Evolutionary conservation across 495 filamentous ascomycete species (phyloP).

Genomic region (Penicillium turbatum): DNA sequence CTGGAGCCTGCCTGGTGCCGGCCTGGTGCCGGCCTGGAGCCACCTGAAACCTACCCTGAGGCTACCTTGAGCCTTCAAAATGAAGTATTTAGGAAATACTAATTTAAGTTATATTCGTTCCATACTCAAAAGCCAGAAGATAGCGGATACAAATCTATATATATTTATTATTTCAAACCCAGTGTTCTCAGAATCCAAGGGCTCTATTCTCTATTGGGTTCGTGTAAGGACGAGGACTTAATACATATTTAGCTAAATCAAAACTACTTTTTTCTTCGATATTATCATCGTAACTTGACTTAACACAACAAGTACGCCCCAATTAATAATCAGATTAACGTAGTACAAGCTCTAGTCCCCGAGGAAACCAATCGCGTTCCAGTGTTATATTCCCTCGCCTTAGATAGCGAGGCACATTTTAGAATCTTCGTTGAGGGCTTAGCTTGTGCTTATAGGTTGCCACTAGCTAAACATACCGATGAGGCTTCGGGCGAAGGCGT

Average conservation of each 20-base stretch:
- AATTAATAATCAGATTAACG: not conserved
- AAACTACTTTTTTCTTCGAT: not conserved
- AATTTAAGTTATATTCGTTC: not conserved
- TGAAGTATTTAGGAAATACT: not conserved
- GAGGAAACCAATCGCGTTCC: not conserved
- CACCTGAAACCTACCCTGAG: not conserved
- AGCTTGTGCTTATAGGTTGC: not conserved
- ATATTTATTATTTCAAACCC: too few species aligned
- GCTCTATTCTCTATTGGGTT: not conserved
- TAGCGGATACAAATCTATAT: too few species aligned
- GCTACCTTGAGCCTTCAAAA: not conserved
- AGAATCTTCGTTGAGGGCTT: not conserved
- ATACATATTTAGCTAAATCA: not conserved
- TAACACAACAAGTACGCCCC: too few species aligned
- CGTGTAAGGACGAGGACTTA: not conserved
- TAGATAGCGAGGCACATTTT: not conserved
- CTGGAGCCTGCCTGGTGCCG: not conserved
- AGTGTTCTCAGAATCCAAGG: too few species aligned
- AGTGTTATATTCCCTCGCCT: not conserved
- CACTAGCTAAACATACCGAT: not conserved
- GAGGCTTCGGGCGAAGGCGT: not conserved
- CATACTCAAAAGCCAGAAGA: not conserved
- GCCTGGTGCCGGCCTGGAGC: too few species aligned
- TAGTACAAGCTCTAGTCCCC: conserved; percentile 25
- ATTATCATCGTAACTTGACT: not conserved